These are phyloP conservation scores for Astragalus membranaceus DNA, from an alignment of 306 rosid genomes.

Conservation along the genomic window DNA sequence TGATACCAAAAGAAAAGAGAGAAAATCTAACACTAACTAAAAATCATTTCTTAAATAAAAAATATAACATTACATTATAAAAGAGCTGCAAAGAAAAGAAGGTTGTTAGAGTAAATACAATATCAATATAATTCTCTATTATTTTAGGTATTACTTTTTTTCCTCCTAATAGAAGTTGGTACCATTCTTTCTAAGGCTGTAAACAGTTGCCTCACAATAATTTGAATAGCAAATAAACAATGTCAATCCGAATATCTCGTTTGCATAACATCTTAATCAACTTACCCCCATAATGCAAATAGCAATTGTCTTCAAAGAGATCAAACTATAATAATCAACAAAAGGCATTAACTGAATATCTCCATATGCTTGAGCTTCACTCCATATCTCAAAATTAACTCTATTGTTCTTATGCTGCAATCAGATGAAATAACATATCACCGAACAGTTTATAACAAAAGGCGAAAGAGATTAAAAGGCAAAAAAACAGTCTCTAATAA, in stretches of 20 bases:
- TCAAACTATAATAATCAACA: conserved; percentile 87
- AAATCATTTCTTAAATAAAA: too few relatives aligned
- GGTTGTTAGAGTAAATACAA: too few relatives aligned
- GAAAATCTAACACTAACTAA: neutral
- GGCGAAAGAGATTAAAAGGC: neutral
- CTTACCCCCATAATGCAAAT: conserved; percentile 86
- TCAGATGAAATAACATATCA: conserved; percentile 19
- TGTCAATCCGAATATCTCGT: conserved; percentile 2
- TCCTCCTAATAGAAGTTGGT: neutral
- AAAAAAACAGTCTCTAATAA: too few relatives aligned
- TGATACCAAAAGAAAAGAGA: neutral
- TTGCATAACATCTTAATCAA: neutral
- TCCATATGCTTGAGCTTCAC: conserved; percentile 83
- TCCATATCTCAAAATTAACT: conserved; percentile 81
- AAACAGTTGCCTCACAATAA: neutral
- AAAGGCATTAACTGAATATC: conserved; percentile 91
- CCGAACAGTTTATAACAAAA: neutral
- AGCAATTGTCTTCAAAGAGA: conserved; percentile 83
- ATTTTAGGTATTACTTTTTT: too few relatives aligned
- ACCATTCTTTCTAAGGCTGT: neutral
- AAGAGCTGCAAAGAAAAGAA: too few relatives aligned
- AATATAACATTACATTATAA: too few relatives aligned
- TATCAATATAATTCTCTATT: neutral
- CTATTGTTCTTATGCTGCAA: conserved; percentile 76
- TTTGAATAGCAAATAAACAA: conserved; percentile 10